Percentiles rank a stretch among this genome's conserved stretches.
Evolutionary conservation across 2,329 filamentous ascomycete species (phyloP).

Genomic region (Rhynchosporium graminicola): DNA sequence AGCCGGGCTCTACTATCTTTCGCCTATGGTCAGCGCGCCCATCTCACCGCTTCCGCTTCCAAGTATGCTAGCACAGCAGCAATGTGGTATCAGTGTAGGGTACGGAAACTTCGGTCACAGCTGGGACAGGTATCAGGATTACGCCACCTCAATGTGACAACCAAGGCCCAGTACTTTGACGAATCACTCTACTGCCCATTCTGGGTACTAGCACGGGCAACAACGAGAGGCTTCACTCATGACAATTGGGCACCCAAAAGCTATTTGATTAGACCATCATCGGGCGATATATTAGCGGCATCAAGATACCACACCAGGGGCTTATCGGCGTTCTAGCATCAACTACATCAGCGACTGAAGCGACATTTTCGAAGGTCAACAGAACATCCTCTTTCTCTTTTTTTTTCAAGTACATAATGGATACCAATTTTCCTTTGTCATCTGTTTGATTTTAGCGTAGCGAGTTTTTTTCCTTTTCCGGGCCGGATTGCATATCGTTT

Average conservation of each 20-base stretch:
- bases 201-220: conserved; percentile 44
- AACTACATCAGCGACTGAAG: conserved; percentile 39
- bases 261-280: conserved; percentile 29
- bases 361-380: conserved; percentile 36
- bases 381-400: conserved; percentile 26
- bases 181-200: conserved; percentile 51
- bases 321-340: conserved; percentile 36
- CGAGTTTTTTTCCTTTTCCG: conserved; percentile 46
- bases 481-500: conserved; percentile 43
- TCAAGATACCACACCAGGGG: conserved; percentile 36
- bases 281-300: conserved; percentile 39
- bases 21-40: conserved; percentile 71
- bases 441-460: conserved; percentile 50
- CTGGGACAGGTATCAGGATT: conserved; percentile 85
- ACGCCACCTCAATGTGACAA: conserved; percentile 85
- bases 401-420: conserved; percentile 39
- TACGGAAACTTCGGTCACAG: conserved; percentile 71
- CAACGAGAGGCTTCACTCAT: conserved; percentile 30
- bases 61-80: conserved; percentile 79
- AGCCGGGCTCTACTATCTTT: conserved; percentile 76
- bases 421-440: conserved; percentile 43
- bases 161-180: conserved; percentile 46
- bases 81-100: conserved; percentile 76
- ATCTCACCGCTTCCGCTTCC: conserved; percentile 79
- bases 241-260: conserved; percentile 20